Conservation (phyloP, 805 yeast genomes). For the Barnettozyma salicaria region DNA sequence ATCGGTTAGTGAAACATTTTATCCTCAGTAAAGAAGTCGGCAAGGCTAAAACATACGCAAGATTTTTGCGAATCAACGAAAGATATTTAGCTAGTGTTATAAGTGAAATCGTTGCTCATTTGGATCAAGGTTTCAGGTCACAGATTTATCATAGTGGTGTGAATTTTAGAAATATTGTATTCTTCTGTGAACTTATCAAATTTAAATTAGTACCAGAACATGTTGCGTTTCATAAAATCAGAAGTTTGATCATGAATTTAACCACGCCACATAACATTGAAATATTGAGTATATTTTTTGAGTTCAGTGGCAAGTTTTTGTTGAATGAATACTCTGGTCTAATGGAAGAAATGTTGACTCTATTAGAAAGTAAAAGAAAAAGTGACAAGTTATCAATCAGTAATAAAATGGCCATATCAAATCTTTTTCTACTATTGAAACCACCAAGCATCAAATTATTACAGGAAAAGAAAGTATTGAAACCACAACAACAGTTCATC, state of each 20-base stretch:
- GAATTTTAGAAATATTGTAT: constrained; percentile 51
- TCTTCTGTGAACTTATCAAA: constrained; percentile 70
- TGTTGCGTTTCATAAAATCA: constrained; percentile 65
- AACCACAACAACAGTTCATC: constrained; percentile 45
- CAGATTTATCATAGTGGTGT: constrained; percentile 50
- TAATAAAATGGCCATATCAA: constrained; percentile 53
- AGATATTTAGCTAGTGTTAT: constrained; percentile 43
- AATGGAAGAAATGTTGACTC: constrained; percentile 57
- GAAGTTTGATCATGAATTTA: constrained; percentile 48
- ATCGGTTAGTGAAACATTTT: constrained; percentile 53
- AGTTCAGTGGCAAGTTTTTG: constrained; percentile 63
- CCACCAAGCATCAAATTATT: constrained; percentile 44
- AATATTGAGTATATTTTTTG: constrained; percentile 62
- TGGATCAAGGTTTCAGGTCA: constrained; percentile 56
- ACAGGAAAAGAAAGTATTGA: constrained; percentile 22
- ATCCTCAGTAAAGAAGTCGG: constrained; percentile 41
- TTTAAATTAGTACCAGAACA: constrained; percentile 69
- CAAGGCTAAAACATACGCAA: constrained; percentile 45
- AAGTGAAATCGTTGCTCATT: constrained; percentile 43
- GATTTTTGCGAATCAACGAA: constrained; percentile 62
- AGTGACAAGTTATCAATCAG: constrained; percentile 45
- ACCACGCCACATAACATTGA: constrained; percentile 58
- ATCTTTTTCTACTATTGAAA: constrained; percentile 46
- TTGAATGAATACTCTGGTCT: constrained; percentile 49
- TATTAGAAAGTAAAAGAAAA: constrained; percentile 45